Percentiles rank a stretch among this genome's conserved stretches.
Conservation (phyloP, 169 alveolate genomes). For the Plasmodium falciparum region DNA sequence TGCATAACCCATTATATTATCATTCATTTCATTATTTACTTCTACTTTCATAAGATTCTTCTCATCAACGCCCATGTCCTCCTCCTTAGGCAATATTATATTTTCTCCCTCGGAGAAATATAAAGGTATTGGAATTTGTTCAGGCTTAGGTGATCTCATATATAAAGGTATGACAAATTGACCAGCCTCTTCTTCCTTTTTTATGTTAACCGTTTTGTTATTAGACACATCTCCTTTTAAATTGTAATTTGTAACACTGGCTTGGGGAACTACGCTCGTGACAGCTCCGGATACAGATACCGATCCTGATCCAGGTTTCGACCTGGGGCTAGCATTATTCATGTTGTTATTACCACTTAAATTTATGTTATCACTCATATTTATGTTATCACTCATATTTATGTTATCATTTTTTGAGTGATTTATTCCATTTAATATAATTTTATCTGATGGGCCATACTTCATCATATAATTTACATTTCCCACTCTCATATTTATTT, state of each 20-base stretch:
- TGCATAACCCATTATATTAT: background rate
- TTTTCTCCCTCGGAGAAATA: constrained; percentile 21
- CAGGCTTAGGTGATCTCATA: constrained; percentile 72
- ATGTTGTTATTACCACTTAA: no score
- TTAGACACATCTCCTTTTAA: constrained; percentile 19
- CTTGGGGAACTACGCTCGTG: background rate
- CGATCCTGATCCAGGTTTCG: no score
- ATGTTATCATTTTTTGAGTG: no score
- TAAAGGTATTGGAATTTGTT: constrained; percentile 54
- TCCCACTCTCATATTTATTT: no score
- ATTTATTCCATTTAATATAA: no score
- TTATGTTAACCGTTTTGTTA: background rate
- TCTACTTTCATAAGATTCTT: background rate
- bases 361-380: no score
- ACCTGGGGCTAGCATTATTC: no score
- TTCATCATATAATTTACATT: no score
- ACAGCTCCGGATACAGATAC: no score
- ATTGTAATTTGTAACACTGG: background rate
- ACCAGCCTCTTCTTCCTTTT: constrained; percentile 51
- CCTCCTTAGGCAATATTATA: background rate
- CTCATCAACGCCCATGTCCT: background rate
- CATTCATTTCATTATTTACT: background rate
- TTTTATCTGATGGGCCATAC: no score
- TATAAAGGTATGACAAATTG: constrained; percentile 46
- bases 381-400: no score